Evolutionary conservation across 1,139 yeast species (phyloP).

Genomic region (Hyphopichia khmerensis): DNA sequence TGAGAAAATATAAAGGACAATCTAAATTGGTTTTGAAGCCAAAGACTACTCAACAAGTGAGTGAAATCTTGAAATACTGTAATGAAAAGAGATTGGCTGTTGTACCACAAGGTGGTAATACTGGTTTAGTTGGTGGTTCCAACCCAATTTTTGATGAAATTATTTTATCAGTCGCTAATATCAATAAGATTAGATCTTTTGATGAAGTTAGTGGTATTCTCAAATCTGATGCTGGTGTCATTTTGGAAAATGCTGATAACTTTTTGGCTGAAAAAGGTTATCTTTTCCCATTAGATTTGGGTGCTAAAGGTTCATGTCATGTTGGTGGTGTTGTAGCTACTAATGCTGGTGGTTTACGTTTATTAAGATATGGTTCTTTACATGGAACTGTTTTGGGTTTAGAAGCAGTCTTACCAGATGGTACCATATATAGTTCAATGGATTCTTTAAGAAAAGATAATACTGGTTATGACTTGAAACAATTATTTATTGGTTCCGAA

Average conservation of each 20-base stretch:
- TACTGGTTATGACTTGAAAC: slow-evolving; percentile 92
- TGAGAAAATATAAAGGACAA: slow-evolving; percentile 91
- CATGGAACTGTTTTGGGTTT: slow-evolving; percentile 92
- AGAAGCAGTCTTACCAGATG: slow-evolving; percentile 90
- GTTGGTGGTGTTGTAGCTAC: slow-evolving; percentile 96
- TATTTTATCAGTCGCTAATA: slow-evolving; percentile 61
- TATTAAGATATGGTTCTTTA: slow-evolving; percentile 85
- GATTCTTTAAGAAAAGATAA: slow-evolving; percentile 87
- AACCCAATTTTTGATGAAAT: slow-evolving; percentile 93
- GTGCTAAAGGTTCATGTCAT: slow-evolving; percentile 97
- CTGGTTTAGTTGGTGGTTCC: slow-evolving; percentile 95
- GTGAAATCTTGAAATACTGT: slow-evolving; percentile 77
- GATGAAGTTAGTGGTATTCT: slow-evolving; percentile 82
- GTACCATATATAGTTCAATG: slow-evolving; percentile 77
- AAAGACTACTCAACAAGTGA: slow-evolving; percentile 74
- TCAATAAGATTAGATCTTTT: slow-evolving; percentile 80
- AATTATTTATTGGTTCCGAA: slow-evolving; percentile 88
- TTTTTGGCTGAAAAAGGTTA: slow-evolving; percentile 77
- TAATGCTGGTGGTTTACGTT: slow-evolving; percentile 92
- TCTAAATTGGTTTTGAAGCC: slow-evolving; percentile 83
- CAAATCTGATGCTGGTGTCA: slow-evolving; percentile 88
- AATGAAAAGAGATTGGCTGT: slow-evolving; percentile 76
- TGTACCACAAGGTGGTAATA: slow-evolving; percentile 97
- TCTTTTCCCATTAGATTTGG: slow-evolving; percentile 90
- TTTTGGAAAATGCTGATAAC: slow-evolving; percentile 82